phyloP scores from a whole-genome alignment of 495 filamentous ascomycete genomes.

The Aspergillus ostianus region DNA sequence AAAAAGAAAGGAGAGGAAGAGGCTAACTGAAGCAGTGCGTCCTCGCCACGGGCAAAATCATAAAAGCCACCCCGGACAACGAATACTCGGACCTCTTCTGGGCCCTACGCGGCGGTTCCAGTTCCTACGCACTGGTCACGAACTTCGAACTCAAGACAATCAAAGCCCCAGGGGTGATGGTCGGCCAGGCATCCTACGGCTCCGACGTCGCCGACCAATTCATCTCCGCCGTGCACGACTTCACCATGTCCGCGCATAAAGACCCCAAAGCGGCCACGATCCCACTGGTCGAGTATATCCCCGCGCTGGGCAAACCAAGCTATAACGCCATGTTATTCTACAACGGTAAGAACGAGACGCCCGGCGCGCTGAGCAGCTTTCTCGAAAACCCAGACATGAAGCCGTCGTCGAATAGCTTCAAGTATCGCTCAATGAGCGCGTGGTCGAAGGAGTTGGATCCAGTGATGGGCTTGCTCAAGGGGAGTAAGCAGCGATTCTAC shows the following conservation, averaged over 20 bases:
- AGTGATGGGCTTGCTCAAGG: neutral
- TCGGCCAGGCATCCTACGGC: constrained; percentile 22
- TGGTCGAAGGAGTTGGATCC: constrained; percentile 9
- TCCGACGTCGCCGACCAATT: constrained; percentile 3
- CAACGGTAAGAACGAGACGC: constrained; percentile 8
- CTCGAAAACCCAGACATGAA: neutral
- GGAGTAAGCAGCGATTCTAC: constrained; percentile 11
- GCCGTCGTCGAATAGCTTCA: neutral
- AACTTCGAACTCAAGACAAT: constrained; percentile 30
- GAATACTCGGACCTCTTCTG: constrained; percentile 44
- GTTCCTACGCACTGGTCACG: constrained; percentile 47
- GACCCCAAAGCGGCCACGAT: constrained; percentile 40
- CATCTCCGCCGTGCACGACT: constrained; percentile 31
- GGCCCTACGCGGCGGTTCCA: constrained; percentile 52
- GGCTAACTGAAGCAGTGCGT: constrained; percentile 24
- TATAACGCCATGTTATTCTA: constrained; percentile 27
- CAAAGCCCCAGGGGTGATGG: constrained; percentile 29
- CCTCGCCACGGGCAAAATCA: constrained; percentile 24
- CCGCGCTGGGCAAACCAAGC: constrained; percentile 7
- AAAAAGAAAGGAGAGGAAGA: no score
- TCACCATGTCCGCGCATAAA: constrained; percentile 23
- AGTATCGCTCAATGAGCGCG: constrained; percentile 6
- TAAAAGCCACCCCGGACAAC: constrained; percentile 27
- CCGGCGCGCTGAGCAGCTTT: constrained; percentile 5
- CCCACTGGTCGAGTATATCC: constrained; percentile 28